These are phyloP conservation scores for Austroboletus eburneus DNA, from an alignment of 768 basidiomycete species.

Conservation along the genomic window DNA sequence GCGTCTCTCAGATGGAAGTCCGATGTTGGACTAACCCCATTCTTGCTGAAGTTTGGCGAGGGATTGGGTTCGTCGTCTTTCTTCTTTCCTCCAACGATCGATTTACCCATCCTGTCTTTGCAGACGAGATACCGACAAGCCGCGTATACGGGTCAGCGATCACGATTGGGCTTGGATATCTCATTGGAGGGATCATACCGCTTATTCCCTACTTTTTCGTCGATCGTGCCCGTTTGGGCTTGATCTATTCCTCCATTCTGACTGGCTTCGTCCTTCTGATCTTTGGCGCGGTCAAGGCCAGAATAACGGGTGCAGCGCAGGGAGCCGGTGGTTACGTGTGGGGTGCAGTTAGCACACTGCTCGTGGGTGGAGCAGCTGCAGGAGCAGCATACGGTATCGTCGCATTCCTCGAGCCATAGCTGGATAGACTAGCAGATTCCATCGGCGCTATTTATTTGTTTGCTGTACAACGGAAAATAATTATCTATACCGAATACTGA, in stretches of 20 bases:
- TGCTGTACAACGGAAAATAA: too few species aligned
- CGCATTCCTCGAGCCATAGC: slow-evolving; percentile 39
- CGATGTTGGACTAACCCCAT: slow-evolving; percentile 85
- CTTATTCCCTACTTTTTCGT: slow-evolving; percentile 93
- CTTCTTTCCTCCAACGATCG: neutral
- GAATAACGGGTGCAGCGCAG: slow-evolving; percentile 75
- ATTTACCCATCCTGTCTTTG: neutral
- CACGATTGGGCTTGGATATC: slow-evolving; percentile 94
- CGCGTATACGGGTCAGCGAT: slow-evolving; percentile 88
- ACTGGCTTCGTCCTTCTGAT: slow-evolving; percentile 84
- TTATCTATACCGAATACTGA: too few species aligned
- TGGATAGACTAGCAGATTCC: too few species aligned
- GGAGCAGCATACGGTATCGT: slow-evolving; percentile 66
- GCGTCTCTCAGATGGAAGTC: slow-evolving; percentile 61
- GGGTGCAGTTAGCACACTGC: slow-evolving; percentile 82
- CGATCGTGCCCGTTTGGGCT: slow-evolving; percentile 56
- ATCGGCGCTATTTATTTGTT: too few species aligned
- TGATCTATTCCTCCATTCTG: slow-evolving; percentile 71
- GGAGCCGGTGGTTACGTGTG: slow-evolving; percentile 70
- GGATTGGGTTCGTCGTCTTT: slow-evolving; percentile 61
- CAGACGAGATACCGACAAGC: slow-evolving; percentile 84
- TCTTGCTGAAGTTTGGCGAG: slow-evolving; percentile 95
- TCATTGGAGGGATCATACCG: slow-evolving; percentile 90
- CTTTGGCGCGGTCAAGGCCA: slow-evolving; percentile 89
- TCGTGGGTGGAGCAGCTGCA: slow-evolving; percentile 89